phyloP scores from a whole-genome alignment of 305 asterid genomes.

The Fraxinus xanthoxyloides region DNA sequence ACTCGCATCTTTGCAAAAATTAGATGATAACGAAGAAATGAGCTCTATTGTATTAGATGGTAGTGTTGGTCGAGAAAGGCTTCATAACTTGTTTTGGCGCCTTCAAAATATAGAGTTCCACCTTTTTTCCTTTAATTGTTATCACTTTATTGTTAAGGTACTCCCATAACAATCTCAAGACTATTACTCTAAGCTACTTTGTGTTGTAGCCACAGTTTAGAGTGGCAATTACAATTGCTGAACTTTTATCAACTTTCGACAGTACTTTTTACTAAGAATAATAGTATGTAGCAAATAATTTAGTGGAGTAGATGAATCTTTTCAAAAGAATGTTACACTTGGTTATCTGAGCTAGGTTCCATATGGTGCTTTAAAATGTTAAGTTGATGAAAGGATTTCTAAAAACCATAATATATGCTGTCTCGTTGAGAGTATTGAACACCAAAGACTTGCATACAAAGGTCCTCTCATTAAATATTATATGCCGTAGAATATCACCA shows the following conservation, averaged over 20 bases:
- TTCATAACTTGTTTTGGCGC: neutral
- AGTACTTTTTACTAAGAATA: neutral
- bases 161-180: neutral
- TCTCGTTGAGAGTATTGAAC: conserved; percentile 11
- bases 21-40: neutral
- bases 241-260: neutral
- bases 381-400: conserved; percentile 12
- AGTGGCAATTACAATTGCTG: neutral
- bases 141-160: neutral
- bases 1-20: neutral
- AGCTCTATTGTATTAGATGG: neutral
- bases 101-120: neutral
- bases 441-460: neutral
- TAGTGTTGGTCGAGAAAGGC: neutral
- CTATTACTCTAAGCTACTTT: too few relatives aligned
- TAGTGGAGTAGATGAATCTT: neutral
- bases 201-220: too few relatives aligned
- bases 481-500: neutral
- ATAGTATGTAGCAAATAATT: neutral
- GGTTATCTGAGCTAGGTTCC: neutral
- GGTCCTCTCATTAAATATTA: neutral
- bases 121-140: neutral
- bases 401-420: neutral
- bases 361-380: neutral
- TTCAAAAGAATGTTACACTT: neutral